phyloP scores from a whole-genome alignment of 2,329 filamentous ascomycete genomes.

The Ascocoryne sarcoides region DNA sequence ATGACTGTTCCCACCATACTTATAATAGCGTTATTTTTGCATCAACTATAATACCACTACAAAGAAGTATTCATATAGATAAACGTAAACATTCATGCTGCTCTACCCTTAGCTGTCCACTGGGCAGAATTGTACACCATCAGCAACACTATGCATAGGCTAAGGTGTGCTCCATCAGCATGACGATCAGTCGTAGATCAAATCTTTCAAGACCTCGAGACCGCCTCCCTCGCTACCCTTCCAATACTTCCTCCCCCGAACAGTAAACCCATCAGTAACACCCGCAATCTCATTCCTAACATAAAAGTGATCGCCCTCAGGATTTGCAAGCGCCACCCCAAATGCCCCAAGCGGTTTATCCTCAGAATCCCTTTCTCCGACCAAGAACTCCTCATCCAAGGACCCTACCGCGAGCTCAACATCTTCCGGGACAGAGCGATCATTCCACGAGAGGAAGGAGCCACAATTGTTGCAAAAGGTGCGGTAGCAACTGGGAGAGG shows the following conservation, averaged over 20 bases:
- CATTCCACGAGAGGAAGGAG: constrained; percentile 39
- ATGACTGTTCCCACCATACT: too few relatives aligned
- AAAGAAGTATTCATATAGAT: too few relatives aligned
- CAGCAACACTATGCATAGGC: too few relatives aligned
- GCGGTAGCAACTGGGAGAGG: constrained; percentile 34
- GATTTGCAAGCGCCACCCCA: constrained; percentile 33
- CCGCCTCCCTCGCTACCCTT: too few relatives aligned
- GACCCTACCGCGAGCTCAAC: constrained; percentile 35
- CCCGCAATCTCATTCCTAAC: constrained; percentile 39
- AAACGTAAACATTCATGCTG: too few relatives aligned
- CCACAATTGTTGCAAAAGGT: constrained; percentile 43
- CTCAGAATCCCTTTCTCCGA: constrained; percentile 12
- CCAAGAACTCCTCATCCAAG: constrained; percentile 37
- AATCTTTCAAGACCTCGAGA: too few relatives aligned
- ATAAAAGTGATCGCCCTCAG: constrained; percentile 33
- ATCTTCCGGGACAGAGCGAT: constrained; percentile 22
- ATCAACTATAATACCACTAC: too few relatives aligned
- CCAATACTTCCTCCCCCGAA: constrained; percentile 10
- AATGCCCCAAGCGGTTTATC: constrained; percentile 24
- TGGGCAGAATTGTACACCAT: too few relatives aligned
- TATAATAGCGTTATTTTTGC: too few relatives aligned
- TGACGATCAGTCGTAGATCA: too few relatives aligned
- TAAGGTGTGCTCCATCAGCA: too few relatives aligned
- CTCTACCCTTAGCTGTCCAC: too few relatives aligned
- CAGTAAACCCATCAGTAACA: constrained; percentile 33